These are phyloP conservation scores for Teunomyces panamensis DNA, from an alignment of 805 yeast species.

Conservation along the genomic window DNA sequence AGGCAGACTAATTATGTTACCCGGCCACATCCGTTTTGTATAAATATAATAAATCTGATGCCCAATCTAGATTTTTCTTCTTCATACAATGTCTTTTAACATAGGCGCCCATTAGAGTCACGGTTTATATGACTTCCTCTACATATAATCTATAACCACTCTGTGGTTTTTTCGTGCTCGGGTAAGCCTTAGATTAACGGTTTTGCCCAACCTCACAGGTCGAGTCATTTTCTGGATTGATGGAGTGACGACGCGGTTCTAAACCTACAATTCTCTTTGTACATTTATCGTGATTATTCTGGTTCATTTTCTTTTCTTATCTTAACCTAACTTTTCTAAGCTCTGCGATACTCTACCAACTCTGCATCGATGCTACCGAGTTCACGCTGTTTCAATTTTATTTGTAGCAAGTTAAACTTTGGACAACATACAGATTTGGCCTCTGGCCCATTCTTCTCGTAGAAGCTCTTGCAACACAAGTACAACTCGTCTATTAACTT, in stretches of 20 bases:
- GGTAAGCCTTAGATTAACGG: slow-evolving; percentile 80
- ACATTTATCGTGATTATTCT: neutral
- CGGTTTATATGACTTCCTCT: slow-evolving; percentile 50
- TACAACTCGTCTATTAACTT: slow-evolving; percentile 66
- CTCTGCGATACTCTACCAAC: slow-evolving; percentile 18
- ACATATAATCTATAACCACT: slow-evolving; percentile 46
- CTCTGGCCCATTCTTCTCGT: slow-evolving; percentile 55
- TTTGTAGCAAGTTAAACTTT: slow-evolving; percentile 53
- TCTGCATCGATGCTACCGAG: slow-evolving; percentile 59
- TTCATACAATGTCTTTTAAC: slow-evolving; percentile 41
- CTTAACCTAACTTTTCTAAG: slow-evolving; percentile 3
- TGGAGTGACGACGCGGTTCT: slow-evolving; percentile 69
- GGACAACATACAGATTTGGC: slow-evolving; percentile 79
- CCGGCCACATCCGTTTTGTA: slow-evolving; percentile 7
- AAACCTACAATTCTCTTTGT: slow-evolving; percentile 50
- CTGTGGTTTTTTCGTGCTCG: slow-evolving; percentile 77
- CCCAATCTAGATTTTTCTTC: slow-evolving; percentile 18
- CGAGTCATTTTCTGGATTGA: slow-evolving; percentile 43
- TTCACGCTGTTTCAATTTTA: slow-evolving; percentile 65
- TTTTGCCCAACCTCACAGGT: slow-evolving; percentile 54
- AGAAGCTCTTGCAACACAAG: slow-evolving; percentile 69
- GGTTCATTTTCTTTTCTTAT: neutral
- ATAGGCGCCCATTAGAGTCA: slow-evolving; percentile 87
- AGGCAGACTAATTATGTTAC: slow-evolving; percentile 2
- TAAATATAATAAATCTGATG: slow-evolving; percentile 6